phyloP scores from a whole-genome alignment of 345 rosid species.

The Luvunga scandens region DNA sequence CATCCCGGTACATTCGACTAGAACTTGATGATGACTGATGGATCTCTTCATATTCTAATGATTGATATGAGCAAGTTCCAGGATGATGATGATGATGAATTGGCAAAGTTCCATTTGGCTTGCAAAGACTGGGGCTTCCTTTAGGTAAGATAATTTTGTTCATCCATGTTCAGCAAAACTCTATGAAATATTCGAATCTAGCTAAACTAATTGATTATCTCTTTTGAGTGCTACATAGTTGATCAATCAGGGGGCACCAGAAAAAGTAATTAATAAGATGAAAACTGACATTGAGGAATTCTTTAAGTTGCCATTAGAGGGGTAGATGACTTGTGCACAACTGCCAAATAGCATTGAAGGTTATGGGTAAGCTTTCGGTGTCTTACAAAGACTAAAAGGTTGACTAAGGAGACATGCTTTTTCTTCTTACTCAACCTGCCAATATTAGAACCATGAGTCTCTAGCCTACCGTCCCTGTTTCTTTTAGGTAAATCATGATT shows the following conservation, averaged over 20 bases:
- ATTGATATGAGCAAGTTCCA: constrained; percentile 38
- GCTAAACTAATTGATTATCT: not conserved
- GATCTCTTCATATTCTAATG: constrained; percentile 32
- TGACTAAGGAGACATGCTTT: constrained; percentile 56
- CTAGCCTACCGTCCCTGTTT: constrained; percentile 37
- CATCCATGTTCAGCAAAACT: too few relatives aligned
- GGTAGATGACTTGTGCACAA: constrained; percentile 37
- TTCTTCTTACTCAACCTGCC: constrained; percentile 31
- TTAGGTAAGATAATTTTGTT: constrained; percentile 34
- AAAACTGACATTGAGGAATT: constrained; percentile 36
- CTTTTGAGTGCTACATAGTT: constrained; percentile 20
- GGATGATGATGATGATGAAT: constrained; percentile 21
- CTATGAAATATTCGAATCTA: too few relatives aligned
- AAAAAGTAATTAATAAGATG: constrained; percentile 35
- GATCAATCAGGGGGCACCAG: constrained; percentile 35
- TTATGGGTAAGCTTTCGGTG: constrained; percentile 55
- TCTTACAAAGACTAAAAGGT: constrained; percentile 48
- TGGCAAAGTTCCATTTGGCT: constrained; percentile 43
- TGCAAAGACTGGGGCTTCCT: constrained; percentile 64
- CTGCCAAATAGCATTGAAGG: constrained; percentile 41
- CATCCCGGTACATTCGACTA: constrained; percentile 31
- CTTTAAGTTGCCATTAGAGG: constrained; percentile 39
- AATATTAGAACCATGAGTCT: constrained; percentile 23
- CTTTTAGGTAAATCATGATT: constrained; percentile 30
- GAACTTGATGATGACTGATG: constrained; percentile 18